phyloP scores from a whole-genome alignment of 2,329 filamentous ascomycete species.

The Plectosphaerella sp. region DNA sequence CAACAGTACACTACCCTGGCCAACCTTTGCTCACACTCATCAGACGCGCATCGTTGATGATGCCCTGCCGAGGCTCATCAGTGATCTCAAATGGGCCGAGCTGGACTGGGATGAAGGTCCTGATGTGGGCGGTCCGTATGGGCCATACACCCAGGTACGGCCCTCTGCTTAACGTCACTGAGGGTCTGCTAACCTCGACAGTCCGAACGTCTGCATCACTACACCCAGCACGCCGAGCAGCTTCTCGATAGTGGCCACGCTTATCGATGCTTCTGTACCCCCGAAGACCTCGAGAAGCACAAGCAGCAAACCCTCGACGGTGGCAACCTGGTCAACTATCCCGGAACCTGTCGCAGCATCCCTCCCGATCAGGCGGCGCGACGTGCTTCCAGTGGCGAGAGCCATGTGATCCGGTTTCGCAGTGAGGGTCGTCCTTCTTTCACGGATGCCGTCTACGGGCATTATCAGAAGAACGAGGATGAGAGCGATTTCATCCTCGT shows the following conservation, averaged over 20 bases:
- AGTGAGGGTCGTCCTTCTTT: constrained; percentile 60
- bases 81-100: constrained; percentile 84
- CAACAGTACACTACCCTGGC: neutral
- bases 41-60: constrained; percentile 77
- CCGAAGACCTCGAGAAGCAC: constrained; percentile 64
- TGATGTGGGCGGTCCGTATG: constrained; percentile 72
- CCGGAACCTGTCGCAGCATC: constrained; percentile 67
- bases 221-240: constrained; percentile 64
- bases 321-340: constrained; percentile 41
- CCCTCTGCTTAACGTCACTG: neutral
- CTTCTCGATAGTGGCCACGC: constrained; percentile 70
- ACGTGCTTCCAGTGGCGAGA: constrained; percentile 63
- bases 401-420: constrained; percentile 74
- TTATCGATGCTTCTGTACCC: constrained; percentile 89
- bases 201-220: constrained; percentile 74
- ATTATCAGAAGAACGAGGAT: constrained; percentile 48
- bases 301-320: constrained; percentile 57
- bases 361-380: constrained; percentile 63
- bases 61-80: constrained; percentile 71
- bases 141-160: constrained; percentile 75
- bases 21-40: neutral
- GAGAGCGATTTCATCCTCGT: constrained; percentile 84
- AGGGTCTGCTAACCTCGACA: constrained; percentile 26
- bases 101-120: constrained; percentile 95
- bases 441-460: constrained; percentile 75